Evolutionary conservation across 768 basidiomycete genomes (phyloP).

Genomic region (Rhizopogon vinicolor): DNA sequence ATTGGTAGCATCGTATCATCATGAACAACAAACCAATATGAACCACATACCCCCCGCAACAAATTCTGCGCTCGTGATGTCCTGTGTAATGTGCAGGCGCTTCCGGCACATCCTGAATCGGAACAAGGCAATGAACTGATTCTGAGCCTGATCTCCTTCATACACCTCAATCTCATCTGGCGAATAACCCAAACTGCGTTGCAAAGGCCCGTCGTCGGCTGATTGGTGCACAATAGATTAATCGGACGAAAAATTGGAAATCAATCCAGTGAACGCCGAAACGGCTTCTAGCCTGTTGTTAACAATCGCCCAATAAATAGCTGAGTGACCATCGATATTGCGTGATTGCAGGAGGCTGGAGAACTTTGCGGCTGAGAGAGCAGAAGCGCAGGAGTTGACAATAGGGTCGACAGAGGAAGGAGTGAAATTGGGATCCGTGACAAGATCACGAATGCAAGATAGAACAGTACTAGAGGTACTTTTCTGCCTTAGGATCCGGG

Average conservation of each 20-base stretch:
- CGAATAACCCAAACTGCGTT: not conserved
- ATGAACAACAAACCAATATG: not conserved
- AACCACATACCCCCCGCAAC: constrained; percentile 16
- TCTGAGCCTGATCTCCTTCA: not conserved
- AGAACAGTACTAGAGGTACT: not conserved
- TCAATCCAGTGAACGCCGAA: not conserved
- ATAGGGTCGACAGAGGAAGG: constrained; percentile 24
- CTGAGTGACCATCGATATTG: not conserved
- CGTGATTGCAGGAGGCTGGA: not conserved
- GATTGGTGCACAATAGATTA: not conserved
- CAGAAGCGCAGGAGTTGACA: constrained; percentile 57
- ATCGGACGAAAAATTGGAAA: not conserved
- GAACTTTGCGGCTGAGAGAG: constrained; percentile 38
- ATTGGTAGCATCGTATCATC: not conserved
- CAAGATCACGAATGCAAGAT: not conserved
- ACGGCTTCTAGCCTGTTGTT: not conserved
- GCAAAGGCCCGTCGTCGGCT: not conserved
- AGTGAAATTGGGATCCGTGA: not conserved
- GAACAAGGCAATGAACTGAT: not conserved
- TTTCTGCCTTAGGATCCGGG: too few species aligned
- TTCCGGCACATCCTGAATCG: not conserved
- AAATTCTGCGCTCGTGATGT: not conserved
- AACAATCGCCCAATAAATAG: not conserved
- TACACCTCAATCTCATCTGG: not conserved
- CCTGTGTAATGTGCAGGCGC: too few species aligned